Conservation (phyloP, 139 green algal genomes). For the Chlorella ohadii region DNA sequence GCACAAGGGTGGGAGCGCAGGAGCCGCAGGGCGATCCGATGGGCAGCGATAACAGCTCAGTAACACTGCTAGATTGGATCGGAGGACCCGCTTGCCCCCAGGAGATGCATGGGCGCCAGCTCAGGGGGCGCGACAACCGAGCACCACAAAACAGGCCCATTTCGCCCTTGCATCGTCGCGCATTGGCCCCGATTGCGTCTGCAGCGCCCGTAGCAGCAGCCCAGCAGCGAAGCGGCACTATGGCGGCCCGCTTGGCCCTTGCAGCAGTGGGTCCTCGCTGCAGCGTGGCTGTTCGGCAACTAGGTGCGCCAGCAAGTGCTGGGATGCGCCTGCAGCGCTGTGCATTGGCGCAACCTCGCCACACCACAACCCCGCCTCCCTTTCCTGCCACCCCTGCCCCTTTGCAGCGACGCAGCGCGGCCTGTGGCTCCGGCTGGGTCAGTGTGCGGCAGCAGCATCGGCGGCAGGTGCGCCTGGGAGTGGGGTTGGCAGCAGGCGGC, state of each 20-base stretch:
- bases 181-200: not conserved
- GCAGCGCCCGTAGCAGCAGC: not conserved
- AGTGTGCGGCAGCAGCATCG: conserved; percentile 2
- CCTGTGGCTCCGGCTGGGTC: not conserved
- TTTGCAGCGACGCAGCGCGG: conserved; percentile 14
- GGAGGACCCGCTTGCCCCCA: too few relatives aligned
- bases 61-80: too few relatives aligned
- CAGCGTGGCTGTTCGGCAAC: not conserved
- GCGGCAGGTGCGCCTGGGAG: not conserved
- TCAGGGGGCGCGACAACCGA: too few relatives aligned
- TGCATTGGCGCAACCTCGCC: too few relatives aligned
- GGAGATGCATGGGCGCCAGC: too few relatives aligned
- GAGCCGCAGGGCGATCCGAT: too few relatives aligned
- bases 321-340: not conserved
- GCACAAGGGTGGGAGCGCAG: too few relatives aligned
- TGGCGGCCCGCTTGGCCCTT: too few relatives aligned
- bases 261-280: not conserved
- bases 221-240: too few relatives aligned
- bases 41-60: too few relatives aligned
- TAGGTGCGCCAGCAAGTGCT: not conserved
- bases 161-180: too few relatives aligned
- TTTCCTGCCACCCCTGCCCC: not conserved
- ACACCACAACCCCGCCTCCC: not conserved
- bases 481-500: not conserved
- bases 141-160: too few relatives aligned